Evolutionary conservation across 1,284 basidiomycete genomes (phyloP).

Genomic region (Fomitopsis pinicola): DNA sequence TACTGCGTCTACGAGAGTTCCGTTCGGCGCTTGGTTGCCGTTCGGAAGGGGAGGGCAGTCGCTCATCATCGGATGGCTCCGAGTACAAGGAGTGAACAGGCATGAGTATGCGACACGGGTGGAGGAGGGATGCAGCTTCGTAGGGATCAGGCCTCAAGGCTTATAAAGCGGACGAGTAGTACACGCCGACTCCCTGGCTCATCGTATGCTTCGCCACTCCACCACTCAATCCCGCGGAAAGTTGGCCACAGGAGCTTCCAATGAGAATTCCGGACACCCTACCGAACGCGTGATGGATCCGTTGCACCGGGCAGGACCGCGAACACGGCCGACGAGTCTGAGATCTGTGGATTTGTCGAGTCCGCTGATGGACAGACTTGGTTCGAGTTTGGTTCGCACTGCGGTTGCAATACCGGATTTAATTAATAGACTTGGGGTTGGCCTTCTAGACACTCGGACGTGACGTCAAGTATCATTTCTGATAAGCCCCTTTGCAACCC

Average conservation of each 20-base stretch:
- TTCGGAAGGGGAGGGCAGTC: conserved; percentile 3
- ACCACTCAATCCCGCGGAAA: not conserved
- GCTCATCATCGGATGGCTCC: conserved; percentile 10
- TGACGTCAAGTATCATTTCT: conserved; percentile 6
- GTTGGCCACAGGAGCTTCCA: not conserved
- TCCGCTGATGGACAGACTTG: not conserved
- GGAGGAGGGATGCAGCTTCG: not conserved
- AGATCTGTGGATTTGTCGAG: not conserved
- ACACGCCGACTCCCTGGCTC: not conserved
- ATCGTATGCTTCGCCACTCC: not conserved
- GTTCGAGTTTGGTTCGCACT: not conserved
- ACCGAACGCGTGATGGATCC: not conserved
- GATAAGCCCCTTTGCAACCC: not conserved
- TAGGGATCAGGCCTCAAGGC: not conserved
- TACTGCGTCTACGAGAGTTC: conserved; percentile 8
- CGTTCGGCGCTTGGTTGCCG: conserved; percentile 5
- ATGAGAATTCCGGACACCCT: not conserved
- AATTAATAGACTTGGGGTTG: not conserved
- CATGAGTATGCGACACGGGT: not conserved
- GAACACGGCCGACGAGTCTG: not conserved
- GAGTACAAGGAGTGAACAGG: conserved; percentile 4
- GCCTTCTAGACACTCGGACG: not conserved
- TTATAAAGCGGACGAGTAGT: not conserved
- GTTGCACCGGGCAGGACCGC: not conserved
- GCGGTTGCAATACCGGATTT: not conserved